Evolutionary conservation across 164 flowering plant species (phyloP).

Genomic region (Chimonanthus praecox): DNA sequence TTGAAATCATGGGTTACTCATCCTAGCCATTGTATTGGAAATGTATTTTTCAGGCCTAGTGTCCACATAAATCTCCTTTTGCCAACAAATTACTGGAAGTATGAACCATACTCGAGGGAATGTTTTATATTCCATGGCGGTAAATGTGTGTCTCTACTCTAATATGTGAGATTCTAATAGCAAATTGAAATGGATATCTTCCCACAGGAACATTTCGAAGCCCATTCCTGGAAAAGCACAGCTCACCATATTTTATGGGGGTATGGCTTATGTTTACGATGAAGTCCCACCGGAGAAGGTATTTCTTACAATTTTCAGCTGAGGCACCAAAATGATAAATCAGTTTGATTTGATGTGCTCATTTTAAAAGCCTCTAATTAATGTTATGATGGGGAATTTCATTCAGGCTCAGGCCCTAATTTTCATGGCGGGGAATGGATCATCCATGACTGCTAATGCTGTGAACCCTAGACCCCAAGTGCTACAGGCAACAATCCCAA

Average conservation of each 20-base stretch:
- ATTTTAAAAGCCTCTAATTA: background rate
- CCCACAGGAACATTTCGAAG: slow-evolving; percentile 38
- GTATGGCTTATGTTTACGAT: slow-evolving; percentile 66
- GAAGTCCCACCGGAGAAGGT: slow-evolving; percentile 84
- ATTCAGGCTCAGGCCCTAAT: slow-evolving; percentile 83
- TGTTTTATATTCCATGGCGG: too few species aligned
- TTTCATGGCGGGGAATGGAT: slow-evolving; percentile 71
- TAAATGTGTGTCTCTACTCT: too few species aligned
- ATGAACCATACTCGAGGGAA: too few species aligned
- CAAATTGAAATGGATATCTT: slow-evolving; percentile 1
- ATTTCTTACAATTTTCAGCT: background rate
- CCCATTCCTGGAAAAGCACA: slow-evolving; percentile 41
- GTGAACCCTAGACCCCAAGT: slow-evolving; percentile 25
- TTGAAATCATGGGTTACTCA: too few species aligned
- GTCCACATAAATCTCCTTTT: too few species aligned
- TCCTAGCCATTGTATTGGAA: too few species aligned
- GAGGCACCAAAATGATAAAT: background rate
- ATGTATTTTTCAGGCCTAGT: too few species aligned
- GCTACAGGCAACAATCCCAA: slow-evolving; percentile 29
- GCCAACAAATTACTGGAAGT: too few species aligned
- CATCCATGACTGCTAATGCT: slow-evolving; percentile 12
- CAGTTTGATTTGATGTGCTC: background rate
- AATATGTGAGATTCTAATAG: too few species aligned
- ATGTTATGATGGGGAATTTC: background rate
- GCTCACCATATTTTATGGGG: slow-evolving; percentile 78